Conservation (phyloP, 345 rosid species). For the Geranium brycei region DNA sequence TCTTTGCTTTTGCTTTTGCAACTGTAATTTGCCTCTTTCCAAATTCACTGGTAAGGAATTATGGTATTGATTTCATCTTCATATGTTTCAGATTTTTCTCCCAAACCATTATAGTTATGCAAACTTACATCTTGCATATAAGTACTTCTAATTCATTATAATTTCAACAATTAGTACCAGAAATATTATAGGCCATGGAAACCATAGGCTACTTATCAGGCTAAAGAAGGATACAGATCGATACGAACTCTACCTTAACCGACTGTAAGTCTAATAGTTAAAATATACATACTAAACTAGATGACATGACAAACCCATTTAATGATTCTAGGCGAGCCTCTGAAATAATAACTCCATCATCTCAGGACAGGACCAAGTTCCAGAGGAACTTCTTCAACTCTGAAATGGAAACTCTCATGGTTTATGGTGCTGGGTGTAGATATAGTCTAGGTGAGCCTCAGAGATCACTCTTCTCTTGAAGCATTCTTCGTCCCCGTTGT, state of each 20-base stretch:
- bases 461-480: constrained; percentile 37
- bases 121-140: background rate
- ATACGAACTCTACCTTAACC: background rate
- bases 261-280: background rate
- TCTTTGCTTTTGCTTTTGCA: no score
- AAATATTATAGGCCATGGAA: no score
- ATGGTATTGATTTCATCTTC: no score
- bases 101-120: no score
- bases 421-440: constrained; percentile 67
- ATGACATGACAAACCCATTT: background rate
- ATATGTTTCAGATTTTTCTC: background rate
- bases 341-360: no score
- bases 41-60: background rate
- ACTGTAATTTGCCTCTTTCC: background rate
- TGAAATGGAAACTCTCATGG: constrained; percentile 20
- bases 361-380: background rate
- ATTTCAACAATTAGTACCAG: background rate
- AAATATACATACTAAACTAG: background rate
- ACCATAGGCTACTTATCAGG: background rate
- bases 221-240: background rate
- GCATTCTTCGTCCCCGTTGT: constrained; percentile 46
- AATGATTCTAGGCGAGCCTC: background rate
- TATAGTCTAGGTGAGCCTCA: constrained; percentile 85
- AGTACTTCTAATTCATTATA: background rate
- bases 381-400: background rate